Conservation (phyloP, 805 yeast genomes). For the Kodamaea kakaduensis region DNA sequence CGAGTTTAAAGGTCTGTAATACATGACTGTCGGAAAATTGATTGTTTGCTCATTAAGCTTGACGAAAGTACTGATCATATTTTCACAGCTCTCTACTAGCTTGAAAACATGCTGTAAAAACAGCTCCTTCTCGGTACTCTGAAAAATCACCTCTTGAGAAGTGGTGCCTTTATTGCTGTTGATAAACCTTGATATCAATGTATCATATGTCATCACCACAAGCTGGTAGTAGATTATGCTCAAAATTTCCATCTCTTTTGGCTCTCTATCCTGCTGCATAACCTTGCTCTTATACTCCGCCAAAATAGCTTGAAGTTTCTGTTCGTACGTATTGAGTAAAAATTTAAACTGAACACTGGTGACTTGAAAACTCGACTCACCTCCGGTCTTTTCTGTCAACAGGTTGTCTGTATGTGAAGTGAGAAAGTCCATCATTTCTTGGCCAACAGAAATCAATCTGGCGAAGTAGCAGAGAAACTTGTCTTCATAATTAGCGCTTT, state of each 20-base stretch:
- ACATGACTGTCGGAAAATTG: conserved; percentile 48
- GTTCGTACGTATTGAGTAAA: conserved; percentile 33
- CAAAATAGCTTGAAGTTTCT: conserved; percentile 35
- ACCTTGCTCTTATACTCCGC: conserved; percentile 36
- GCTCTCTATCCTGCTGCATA: conserved; percentile 11
- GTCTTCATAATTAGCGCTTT: conserved; percentile 30
- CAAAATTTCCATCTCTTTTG: conserved; percentile 32
- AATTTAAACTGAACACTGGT: conserved; percentile 1
- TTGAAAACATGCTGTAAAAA: conserved; percentile 38
- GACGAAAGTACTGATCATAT: conserved; percentile 43
- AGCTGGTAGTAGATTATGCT: conserved; percentile 48
- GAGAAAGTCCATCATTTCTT: conserved; percentile 43
- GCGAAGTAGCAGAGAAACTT: conserved; percentile 43
- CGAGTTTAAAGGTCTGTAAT: conserved; percentile 52
- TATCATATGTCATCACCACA: conserved; percentile 49
- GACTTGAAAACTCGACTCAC: not conserved
- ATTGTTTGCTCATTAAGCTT: conserved; percentile 35
- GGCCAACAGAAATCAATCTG: conserved; percentile 45
- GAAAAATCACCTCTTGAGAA: conserved; percentile 4
- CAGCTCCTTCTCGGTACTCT: conserved; percentile 22
- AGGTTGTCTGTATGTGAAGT: conserved; percentile 18
- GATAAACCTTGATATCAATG: conserved; percentile 40
- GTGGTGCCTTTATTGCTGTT: conserved; percentile 3
- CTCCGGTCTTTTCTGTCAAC: conserved; percentile 2
- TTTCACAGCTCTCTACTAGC: conserved; percentile 44